Percentiles rank a stretch among this genome's conserved stretches.
phyloP scores from a whole-genome alignment of 345 rosid species.

The Abelmoschus esculentus region DNA sequence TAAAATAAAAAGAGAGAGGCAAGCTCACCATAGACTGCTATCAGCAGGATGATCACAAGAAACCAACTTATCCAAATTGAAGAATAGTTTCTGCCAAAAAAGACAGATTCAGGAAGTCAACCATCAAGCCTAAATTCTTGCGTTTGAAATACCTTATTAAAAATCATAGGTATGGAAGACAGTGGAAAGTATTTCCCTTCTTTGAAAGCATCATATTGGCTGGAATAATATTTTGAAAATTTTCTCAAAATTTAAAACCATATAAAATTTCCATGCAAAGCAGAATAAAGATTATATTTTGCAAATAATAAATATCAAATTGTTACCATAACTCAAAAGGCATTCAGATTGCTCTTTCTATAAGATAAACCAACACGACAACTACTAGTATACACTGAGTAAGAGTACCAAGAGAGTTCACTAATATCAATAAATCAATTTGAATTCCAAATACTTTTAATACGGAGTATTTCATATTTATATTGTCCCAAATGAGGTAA shows the following conservation, averaged over 20 bases:
- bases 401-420: background rate
- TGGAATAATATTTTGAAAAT: background rate
- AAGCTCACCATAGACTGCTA: slow-evolving; percentile 59
- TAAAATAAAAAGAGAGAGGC: background rate
- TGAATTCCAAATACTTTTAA: slow-evolving; percentile 3
- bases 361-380: background rate
- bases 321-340: background rate
- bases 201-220: background rate
- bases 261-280: background rate
- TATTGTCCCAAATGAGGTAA: background rate
- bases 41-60: slow-evolving; percentile 71
- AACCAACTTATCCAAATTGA: slow-evolving; percentile 71
- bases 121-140: slow-evolving; percentile 1
- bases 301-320: background rate
- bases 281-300: background rate
- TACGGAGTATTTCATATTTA: background rate
- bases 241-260: background rate
- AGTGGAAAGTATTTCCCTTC: background rate
- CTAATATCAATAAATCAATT: background rate
- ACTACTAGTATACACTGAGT: background rate
- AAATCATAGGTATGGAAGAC: background rate
- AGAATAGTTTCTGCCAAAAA: slow-evolving; percentile 55
- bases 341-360: background rate
- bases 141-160: background rate
- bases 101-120: background rate